phyloP scores from a whole-genome alignment of 2,329 filamentous ascomycete genomes.

The Aspergillus glaucus region DNA sequence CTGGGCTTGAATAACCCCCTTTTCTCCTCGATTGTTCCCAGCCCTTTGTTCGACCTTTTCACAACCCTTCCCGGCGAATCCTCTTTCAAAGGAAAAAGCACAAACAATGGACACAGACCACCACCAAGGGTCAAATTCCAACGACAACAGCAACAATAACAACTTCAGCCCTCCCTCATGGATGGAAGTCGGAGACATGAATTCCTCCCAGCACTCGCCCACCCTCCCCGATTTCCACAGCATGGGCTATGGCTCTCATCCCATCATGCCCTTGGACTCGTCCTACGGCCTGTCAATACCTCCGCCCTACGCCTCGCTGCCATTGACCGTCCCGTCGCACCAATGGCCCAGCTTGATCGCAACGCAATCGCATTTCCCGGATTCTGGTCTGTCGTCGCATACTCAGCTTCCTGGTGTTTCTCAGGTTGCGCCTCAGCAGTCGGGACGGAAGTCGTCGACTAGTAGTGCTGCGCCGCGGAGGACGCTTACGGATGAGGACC shows the following conservation, averaged over 20 bases:
- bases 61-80: no score
- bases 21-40: not conserved
- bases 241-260: slow-evolving; percentile 58
- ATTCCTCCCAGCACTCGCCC: slow-evolving; percentile 58
- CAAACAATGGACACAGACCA: slow-evolving; percentile 41
- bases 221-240: slow-evolving; percentile 63
- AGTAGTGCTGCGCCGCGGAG: slow-evolving; percentile 62
- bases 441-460: slow-evolving; percentile 35
- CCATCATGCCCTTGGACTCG: slow-evolving; percentile 55
- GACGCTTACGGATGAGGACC: slow-evolving; percentile 85
- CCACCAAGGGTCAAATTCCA: slow-evolving; percentile 3
- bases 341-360: slow-evolving; percentile 77
- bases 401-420: slow-evolving; percentile 48
- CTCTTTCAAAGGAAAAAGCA: no score
- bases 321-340: slow-evolving; percentile 64
- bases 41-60: not conserved
- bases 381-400: slow-evolving; percentile 55
- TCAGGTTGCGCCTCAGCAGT: slow-evolving; percentile 40
- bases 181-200: slow-evolving; percentile 42
- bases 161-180: slow-evolving; percentile 40
- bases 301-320: slow-evolving; percentile 53
- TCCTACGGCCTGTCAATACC: slow-evolving; percentile 51
- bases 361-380: slow-evolving; percentile 60
- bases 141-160: slow-evolving; percentile 13
- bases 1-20: not conserved